Conservation (phyloP, 1,284 basidiomycete species). For the Ustilago sp. region DNA sequence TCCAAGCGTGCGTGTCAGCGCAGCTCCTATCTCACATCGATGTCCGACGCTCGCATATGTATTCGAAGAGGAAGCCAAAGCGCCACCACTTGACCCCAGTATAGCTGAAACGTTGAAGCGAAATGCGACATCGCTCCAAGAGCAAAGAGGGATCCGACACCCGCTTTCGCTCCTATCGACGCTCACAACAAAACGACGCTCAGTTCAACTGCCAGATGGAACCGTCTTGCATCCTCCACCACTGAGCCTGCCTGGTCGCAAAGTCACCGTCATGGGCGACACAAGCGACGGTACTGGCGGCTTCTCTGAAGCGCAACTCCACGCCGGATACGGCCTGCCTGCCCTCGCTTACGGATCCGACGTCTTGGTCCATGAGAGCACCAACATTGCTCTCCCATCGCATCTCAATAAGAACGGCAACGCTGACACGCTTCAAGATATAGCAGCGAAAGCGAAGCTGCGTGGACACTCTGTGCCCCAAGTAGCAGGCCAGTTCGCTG, state of each 20-base stretch:
- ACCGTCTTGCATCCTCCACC: constrained; percentile 57
- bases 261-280: constrained; percentile 65
- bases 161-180: constrained; percentile 60
- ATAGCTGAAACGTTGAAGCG: constrained; percentile 55
- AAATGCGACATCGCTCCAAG: constrained; percentile 53
- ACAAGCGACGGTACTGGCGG: constrained; percentile 65
- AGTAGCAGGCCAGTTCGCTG: constrained; percentile 63
- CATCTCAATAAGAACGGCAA: constrained; percentile 47
- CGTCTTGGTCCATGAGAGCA: constrained; percentile 67
- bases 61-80: constrained; percentile 52
- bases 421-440: constrained; percentile 40
- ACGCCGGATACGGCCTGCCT: constrained; percentile 23
- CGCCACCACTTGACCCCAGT: constrained; percentile 44
- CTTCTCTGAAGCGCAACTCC: constrained; percentile 23
- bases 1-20: constrained; percentile 55
- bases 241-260: constrained; percentile 60
- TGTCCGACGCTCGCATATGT: constrained; percentile 66
- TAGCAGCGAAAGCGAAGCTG: constrained; percentile 42
- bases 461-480: constrained; percentile 66
- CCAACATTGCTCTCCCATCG: constrained; percentile 61
- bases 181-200: constrained; percentile 46
- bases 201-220: constrained; percentile 62
- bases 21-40: constrained; percentile 66
- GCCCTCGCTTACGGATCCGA: constrained; percentile 51
- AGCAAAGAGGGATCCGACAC: constrained; percentile 55